These are phyloP conservation scores for Aspergillus carbonarius DNA, from an alignment of 2,329 filamentous ascomycete species.

Conservation along the genomic window DNA sequence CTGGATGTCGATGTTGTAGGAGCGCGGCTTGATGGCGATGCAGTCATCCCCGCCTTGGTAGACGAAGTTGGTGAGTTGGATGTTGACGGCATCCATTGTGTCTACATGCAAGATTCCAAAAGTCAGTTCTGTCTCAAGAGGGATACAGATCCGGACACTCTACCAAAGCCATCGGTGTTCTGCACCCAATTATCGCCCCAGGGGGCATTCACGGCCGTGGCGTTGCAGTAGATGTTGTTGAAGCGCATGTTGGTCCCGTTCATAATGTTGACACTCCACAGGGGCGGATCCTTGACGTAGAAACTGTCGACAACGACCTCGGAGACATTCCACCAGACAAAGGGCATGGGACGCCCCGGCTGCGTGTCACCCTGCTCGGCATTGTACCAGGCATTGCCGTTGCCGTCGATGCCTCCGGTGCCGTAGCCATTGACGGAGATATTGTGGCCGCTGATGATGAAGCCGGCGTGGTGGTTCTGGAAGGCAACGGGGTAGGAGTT, in stretches of 20 bases:
- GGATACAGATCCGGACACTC: neutral
- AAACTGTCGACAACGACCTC: conserved; percentile 56
- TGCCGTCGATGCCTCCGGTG: conserved; percentile 56
- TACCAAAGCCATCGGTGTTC: conserved; percentile 57
- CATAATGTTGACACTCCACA: conserved; percentile 60
- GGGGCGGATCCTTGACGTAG: conserved; percentile 50
- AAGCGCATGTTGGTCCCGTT: conserved; percentile 56
- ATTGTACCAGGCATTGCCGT: conserved; percentile 56
- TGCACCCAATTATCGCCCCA: conserved; percentile 57
- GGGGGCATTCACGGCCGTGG: conserved; percentile 51
- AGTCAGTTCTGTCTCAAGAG: neutral
- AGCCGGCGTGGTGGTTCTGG: conserved; percentile 57
- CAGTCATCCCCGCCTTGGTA: conserved; percentile 63
- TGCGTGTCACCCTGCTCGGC: conserved; percentile 49
- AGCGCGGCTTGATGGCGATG: conserved; percentile 62
- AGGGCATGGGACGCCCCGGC: conserved; percentile 57
- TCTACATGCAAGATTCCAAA: conserved; percentile 27
- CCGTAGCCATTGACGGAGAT: conserved; percentile 55
- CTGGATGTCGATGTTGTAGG: conserved; percentile 56
- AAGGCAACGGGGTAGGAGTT: conserved; percentile 55
- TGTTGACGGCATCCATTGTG: conserved; percentile 56
- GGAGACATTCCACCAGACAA: conserved; percentile 59
- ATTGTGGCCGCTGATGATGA: conserved; percentile 51
- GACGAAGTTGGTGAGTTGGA: conserved; percentile 51
- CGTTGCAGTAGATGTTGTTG: conserved; percentile 53